Conservation (phyloP, 108 stramenopile species). For the Skeletonema costatum region DNA sequence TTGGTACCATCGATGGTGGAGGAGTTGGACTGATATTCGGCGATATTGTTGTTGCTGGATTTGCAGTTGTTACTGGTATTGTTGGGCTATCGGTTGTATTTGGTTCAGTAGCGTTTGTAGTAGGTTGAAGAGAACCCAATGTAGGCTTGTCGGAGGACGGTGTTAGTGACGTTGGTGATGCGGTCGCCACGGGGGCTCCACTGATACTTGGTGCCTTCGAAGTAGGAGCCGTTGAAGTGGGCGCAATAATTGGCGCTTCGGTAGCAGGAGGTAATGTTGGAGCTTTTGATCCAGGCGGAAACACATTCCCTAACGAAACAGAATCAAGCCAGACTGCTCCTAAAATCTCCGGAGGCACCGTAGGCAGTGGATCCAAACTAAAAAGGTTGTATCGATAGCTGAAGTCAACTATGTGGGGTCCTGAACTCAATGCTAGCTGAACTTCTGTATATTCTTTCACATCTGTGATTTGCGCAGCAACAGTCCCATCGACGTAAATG, state of each 20-base stretch:
- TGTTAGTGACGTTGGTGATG: neutral
- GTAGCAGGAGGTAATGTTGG: neutral
- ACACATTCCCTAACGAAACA: neutral
- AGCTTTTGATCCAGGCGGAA: neutral
- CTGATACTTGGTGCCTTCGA: neutral
- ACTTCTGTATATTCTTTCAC: conserved; percentile 27
- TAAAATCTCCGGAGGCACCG: conserved; percentile 12
- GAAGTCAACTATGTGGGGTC: conserved; percentile 30
- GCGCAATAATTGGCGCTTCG: neutral
- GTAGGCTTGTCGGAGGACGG: neutral
- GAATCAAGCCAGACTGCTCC: conserved; percentile 35
- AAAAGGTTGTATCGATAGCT: conserved; percentile 39
- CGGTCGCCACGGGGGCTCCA: neutral
- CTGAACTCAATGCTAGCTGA: conserved; percentile 21
- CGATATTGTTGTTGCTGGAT: neutral
- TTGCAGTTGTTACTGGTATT: neutral
- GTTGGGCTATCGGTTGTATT: neutral
- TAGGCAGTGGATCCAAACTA: conserved; percentile 16
- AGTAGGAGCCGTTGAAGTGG: neutral
- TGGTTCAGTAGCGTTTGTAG: neutral
- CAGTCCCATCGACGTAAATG: conserved; percentile 23
- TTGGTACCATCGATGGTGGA: neutral
- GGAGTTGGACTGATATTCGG: neutral
- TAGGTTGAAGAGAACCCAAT: neutral
- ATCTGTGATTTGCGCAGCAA: conserved; percentile 21